A percentile compares a stretch with the other conserved stretches of the same genome.
Evolutionary conservation across 75 land plant species (phyloP).

Genomic region (Larix kaempferi): DNA sequence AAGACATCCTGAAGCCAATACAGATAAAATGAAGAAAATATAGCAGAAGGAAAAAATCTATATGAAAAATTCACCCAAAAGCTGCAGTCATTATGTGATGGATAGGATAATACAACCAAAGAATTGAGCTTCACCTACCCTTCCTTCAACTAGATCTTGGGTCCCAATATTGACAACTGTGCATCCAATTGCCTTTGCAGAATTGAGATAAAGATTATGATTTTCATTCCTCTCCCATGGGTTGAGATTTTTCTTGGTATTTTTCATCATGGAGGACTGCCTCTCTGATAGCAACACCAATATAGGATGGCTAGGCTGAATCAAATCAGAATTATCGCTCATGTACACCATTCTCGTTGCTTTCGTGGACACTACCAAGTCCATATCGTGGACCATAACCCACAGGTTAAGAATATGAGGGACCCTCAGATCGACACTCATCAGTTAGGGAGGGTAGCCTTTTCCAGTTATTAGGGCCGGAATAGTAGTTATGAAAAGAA

Average conservation of each 20-base stretch:
- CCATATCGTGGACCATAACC: too few species aligned
- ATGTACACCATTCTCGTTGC: too few species aligned
- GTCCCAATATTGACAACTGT: constrained; percentile 96
- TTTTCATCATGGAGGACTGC: too few species aligned
- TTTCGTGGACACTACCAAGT: too few species aligned
- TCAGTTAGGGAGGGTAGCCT: too few species aligned
- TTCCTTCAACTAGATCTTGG: constrained; percentile 60
- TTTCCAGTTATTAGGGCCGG: too few species aligned
- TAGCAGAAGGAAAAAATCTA: background rate
- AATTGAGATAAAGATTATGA: constrained; percentile 91
- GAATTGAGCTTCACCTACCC: constrained; percentile 22
- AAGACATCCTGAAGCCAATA: background rate
- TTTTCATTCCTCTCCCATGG: constrained; percentile 98
- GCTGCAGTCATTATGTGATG: background rate
- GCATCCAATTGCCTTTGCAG: constrained; percentile 98
- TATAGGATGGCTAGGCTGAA: too few species aligned
- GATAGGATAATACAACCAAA: background rate
- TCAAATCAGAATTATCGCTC: too few species aligned
- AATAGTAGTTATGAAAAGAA: too few species aligned
- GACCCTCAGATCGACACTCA: too few species aligned
- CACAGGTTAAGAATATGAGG: too few species aligned
- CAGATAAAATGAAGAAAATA: background rate
- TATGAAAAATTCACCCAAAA: background rate
- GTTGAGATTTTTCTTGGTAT: constrained; percentile 78
- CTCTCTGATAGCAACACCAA: too few species aligned